Evolutionary conservation across 129 eudicot genomes (phyloP), one percentile per base, ranked within the genome.

Genomic region (Flaveria sonorensis): DNA sequence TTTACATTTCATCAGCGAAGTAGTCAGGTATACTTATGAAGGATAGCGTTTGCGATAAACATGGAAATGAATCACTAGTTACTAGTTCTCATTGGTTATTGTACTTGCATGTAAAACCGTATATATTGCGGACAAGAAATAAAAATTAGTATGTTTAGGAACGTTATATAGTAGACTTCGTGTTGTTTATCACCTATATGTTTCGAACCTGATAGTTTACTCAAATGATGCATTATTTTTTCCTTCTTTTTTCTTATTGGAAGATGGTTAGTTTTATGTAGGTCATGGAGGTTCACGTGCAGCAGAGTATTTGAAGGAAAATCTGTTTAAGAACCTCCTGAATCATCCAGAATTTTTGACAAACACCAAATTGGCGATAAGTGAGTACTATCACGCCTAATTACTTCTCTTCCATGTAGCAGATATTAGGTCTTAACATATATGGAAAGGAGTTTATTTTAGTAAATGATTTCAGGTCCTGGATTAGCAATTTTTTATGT

Each of bases 221-320:
- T 55, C 62, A 16, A 53, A 53, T 0, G 23, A 53, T 53, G 10
- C 60, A 53, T 53, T 53, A 53, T 9, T n/a, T 16, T 16, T 53
- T 16, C 19, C 1, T 21, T 53, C 10, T 21, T 53, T 4, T 4
- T 20, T 57, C 63, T 56, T 57, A 57, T 4, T 19, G 30, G 14
- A 57, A 10, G 26, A 19, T 57, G 39, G 52, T 70, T 78, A 69
- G 42, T 26, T 78, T 59, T 73, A 42, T 80, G 52, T 73, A 93
- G 98, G 98, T 81, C 98, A 93, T 88, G 98, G 98, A 55, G 98
- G 98, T 75, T 90, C 97, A 24, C 91, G 92, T 43, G 97, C 98
- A 43, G 92, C 98, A 8, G 89, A 90, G 60, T 93, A 59, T 84
- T 77, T 93, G 81, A 90, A 90, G 84, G 71, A 83, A 65, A 89